These are phyloP conservation scores for Penicillium roqueforti DNA, from an alignment of 495 filamentous ascomycete genomes.

Conservation along the genomic window DNA sequence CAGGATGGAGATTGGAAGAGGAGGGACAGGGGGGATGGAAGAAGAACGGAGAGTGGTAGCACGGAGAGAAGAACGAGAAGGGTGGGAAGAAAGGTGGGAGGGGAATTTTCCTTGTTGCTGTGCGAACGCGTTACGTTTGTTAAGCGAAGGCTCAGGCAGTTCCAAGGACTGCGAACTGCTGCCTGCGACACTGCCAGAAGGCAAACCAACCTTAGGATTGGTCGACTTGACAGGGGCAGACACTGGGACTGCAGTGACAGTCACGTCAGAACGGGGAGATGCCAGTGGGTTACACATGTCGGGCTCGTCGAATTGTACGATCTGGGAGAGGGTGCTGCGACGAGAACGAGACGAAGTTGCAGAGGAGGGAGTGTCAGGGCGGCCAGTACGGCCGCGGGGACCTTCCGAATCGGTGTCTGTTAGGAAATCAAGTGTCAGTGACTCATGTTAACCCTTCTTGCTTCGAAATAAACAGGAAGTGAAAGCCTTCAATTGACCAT, in stretches of 20 bases:
- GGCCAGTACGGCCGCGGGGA: not conserved
- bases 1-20: not conserved
- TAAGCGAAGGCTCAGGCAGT: not conserved
- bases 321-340: not conserved
- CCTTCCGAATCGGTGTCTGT: not conserved
- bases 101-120: not conserved
- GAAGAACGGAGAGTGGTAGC: not conserved
- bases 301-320: not conserved
- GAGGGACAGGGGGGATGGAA: not conserved
- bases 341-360: not conserved
- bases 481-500: not conserved
- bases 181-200: not conserved
- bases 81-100: not conserved
- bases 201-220: not conserved
- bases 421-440: not conserved
- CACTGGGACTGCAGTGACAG: not conserved
- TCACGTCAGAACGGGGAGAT: not conserved
- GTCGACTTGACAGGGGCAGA: not conserved
- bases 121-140: not conserved
- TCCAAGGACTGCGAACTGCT: not conserved
- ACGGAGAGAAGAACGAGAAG: not conserved
- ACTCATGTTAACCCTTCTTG: not conserved
- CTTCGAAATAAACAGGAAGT: not conserved
- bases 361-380: not conserved
- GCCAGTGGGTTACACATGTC: not conserved